Evolutionary conservation across 192 early-diverging fungal genomes (phyloP).

Genomic region (Radiomyces spectabilis): DNA sequence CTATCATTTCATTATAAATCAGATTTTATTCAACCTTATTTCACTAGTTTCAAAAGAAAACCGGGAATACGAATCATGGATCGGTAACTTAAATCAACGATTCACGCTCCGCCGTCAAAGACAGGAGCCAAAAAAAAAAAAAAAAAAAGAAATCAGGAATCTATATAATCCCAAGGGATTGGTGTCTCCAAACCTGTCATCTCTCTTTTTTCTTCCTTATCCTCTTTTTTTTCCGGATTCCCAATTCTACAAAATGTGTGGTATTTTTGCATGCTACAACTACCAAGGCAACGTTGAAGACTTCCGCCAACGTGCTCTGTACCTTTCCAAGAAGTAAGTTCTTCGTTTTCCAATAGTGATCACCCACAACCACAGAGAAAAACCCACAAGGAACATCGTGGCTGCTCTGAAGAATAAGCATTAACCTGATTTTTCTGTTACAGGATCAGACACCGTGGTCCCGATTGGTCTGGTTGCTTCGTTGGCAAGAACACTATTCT

Average conservation of each 20-base stretch:
- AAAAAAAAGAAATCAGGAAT: too few species aligned
- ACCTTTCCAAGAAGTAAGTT: slow-evolving; percentile 79
- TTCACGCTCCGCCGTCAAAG: too few species aligned
- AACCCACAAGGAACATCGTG: not conserved
- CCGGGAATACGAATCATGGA: too few species aligned
- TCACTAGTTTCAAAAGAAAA: too few species aligned
- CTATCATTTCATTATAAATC: too few species aligned
- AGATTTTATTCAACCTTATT: too few species aligned
- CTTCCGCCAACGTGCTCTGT: slow-evolving; percentile 79
- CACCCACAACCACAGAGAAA: too few species aligned
- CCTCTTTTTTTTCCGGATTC: not conserved
- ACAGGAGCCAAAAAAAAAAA: too few species aligned
- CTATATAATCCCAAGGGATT: too few species aligned
- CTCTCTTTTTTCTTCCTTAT: slow-evolving; percentile 1
- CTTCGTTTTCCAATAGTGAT: not conserved
- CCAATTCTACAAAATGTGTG: slow-evolving; percentile 69
- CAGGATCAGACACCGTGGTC: slow-evolving; percentile 93
- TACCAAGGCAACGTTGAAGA: slow-evolving; percentile 67
- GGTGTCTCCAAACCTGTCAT: too few species aligned
- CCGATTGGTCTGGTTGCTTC: slow-evolving; percentile 95
- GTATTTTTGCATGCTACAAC: slow-evolving; percentile 93
- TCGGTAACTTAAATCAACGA: too few species aligned
- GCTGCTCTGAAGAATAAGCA: not conserved
- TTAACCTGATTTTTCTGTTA: not conserved
- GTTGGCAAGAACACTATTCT: slow-evolving; percentile 79